Evolutionary conservation across 345 rosid species (phyloP).

Genomic region (Eucalyptus urophylla): DNA sequence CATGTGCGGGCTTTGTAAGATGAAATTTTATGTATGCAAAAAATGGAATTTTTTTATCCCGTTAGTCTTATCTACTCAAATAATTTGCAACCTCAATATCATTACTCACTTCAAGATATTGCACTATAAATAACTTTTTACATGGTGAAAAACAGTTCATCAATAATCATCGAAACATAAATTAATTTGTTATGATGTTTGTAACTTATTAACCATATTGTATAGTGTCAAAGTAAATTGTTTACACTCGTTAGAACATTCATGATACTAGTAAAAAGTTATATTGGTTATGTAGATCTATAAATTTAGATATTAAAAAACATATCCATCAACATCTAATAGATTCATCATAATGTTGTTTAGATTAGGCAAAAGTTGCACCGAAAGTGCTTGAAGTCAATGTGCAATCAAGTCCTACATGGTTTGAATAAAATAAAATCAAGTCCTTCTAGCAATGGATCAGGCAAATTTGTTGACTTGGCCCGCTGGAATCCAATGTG

Average conservation of each 20-base stretch:
- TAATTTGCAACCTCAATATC: background rate
- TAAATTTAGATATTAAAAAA: background rate
- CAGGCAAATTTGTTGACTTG: background rate
- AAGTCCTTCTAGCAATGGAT: background rate
- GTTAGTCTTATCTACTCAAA: background rate
- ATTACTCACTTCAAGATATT: background rate
- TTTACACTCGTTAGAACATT: background rate
- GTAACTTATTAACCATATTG: background rate
- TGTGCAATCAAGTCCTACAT: background rate
- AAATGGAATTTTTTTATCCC: background rate
- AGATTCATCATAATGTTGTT: background rate
- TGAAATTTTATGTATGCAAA: background rate
- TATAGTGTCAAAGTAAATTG: background rate
- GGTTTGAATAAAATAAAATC: background rate
- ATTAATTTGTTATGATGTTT: no score
- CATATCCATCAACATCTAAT: background rate
- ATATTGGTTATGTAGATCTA: background rate
- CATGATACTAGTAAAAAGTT: background rate
- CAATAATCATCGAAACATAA: background rate
- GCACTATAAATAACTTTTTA: background rate
- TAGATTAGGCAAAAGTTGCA: background rate
- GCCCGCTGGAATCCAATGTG: background rate
- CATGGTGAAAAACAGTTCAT: no score
- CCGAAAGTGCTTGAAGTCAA: background rate
- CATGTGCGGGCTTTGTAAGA: accelerated